Evolutionary conservation across 257 asterid species (phyloP), one percentile per base, ranked within the genome.

Genomic region (Pogostemon cablin): DNA sequence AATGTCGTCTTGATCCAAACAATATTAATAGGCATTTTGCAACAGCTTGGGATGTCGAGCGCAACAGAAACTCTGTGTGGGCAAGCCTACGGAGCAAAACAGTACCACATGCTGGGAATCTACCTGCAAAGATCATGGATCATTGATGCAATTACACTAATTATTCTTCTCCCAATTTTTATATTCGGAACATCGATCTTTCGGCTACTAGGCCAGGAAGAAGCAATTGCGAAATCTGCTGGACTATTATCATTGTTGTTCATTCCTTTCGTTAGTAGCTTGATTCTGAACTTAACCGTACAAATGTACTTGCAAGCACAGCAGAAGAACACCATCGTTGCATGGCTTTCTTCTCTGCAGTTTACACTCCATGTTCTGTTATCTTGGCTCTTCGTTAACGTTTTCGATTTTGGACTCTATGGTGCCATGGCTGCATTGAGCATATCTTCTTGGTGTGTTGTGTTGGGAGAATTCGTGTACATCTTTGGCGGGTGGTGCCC

Each of bases 11-110:
- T n/a, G n/a, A n/a, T n/a, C n/a, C n/a, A n/a, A n/a, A n/a, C n/a
- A n/a, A n/a, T n/a, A n/a, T n/a, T n/a, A n/a, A n/a, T n/a, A n/a
- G n/a, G n/a, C n/a, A n/a, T n/a, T n/a, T 20, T 20, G 25, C 25
- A 0, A 20, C 75, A 87, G 88, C 39, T 87, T 42, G 93, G 90
- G 37, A 85, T 87, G 90, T 86, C 87, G 1, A 87, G 93, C 69
- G 93, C 93, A 0, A 52, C 82, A 5, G 93, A 87, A 57, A 87
- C 93, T 25, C 79, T 87, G 0, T 85, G 93, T 6, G 90, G 93
- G 2, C 90, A 87, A 68, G 90, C 93, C 0, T 83, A 60, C 10
- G 93, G 93, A 6, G 90, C 88, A 0, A 78, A 69, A 17, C 80
- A 75, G 62, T 56, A 62, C 65, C 62, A 63, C 35, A 75, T 75